These are phyloP conservation scores for Mucor lusitanicus DNA, from an alignment of 371 early-diverging fungal species.

Conservation along the genomic window DNA sequence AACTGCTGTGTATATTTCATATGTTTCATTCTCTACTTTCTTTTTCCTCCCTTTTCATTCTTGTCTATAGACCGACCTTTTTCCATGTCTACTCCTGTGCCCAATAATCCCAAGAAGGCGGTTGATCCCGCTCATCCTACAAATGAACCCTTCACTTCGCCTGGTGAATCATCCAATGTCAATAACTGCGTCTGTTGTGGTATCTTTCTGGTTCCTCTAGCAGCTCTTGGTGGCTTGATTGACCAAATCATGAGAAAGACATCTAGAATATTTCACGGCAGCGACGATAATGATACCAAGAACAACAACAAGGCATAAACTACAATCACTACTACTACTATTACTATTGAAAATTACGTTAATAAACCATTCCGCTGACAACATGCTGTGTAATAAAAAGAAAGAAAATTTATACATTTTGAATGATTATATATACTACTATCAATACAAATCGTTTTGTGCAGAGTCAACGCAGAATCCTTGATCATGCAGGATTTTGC, in stretches of 20 bases:
- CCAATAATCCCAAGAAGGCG: neutral
- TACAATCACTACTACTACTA: neutral
- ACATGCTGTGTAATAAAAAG: neutral
- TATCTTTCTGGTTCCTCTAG: conserved; percentile 28
- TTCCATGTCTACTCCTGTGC: neutral
- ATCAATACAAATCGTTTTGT: conserved; percentile 78
- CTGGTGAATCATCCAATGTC: conserved; percentile 30
- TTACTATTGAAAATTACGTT: neutral
- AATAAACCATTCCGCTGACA: neutral
- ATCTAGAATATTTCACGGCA: conserved; percentile 11
- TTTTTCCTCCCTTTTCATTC: neutral
- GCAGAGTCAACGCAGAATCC: conserved; percentile 88
- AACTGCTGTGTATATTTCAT: neutral
- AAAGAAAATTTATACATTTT: conserved; percentile 5
- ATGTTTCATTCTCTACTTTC: neutral
- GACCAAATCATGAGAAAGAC: conserved; percentile 35
- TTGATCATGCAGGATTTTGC: conserved; percentile 72
- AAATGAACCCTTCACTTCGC: conserved; percentile 30
- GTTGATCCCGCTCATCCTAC: conserved; percentile 22
- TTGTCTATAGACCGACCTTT: neutral
- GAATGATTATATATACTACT: neutral
- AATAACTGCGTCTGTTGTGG: conserved; percentile 37
- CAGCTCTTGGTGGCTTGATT: conserved; percentile 34
- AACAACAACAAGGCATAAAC: neutral
- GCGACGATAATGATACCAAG: neutral